Percentiles rank a stretch among this genome's conserved stretches.
Conservation (phyloP, 106 monocot species). For the Posidonia australis region DNA sequence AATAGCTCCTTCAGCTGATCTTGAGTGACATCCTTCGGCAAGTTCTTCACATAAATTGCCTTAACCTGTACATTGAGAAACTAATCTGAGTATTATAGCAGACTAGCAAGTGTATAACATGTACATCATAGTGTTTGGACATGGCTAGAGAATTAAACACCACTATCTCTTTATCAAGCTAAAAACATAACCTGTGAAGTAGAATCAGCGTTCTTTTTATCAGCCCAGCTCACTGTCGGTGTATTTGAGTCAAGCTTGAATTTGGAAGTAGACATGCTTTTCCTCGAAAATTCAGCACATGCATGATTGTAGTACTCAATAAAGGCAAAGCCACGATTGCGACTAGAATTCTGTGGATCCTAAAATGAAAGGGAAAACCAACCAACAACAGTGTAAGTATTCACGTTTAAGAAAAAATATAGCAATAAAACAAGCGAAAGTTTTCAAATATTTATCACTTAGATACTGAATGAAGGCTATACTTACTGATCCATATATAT, state of each 20-base stretch:
- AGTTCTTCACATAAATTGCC: constrained; percentile 88
- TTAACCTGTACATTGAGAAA: constrained; percentile 42
- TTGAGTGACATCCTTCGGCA: constrained; percentile 74
- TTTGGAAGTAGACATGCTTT: constrained; percentile 63
- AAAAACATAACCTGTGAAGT: constrained; percentile 47
- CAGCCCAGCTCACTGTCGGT: constrained; percentile 95
- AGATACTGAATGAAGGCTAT: too few relatives aligned
- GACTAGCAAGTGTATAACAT: not conserved
- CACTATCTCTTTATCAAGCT: not conserved
- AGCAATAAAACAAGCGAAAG: not conserved
- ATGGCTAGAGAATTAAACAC: not conserved
- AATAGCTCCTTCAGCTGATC: constrained; percentile 70
- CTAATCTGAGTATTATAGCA: not conserved
- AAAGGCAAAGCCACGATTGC: constrained; percentile 83
- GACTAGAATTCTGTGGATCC: constrained; percentile 55
- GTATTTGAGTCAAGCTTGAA: constrained; percentile 79
- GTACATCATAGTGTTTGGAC: not conserved
- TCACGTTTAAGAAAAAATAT: constrained; percentile 6
- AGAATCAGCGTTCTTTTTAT: constrained; percentile 59
- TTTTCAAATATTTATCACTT: not conserved
- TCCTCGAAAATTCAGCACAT: constrained; percentile 87
- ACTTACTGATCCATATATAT: too few relatives aligned
- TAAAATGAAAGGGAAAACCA: constrained; percentile 7
- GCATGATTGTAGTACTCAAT: constrained; percentile 92
- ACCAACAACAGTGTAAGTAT: constrained; percentile 4